phyloP scores from a whole-genome alignment of 805 yeast genomes.

The Sugiyamaella mastotermitis region DNA sequence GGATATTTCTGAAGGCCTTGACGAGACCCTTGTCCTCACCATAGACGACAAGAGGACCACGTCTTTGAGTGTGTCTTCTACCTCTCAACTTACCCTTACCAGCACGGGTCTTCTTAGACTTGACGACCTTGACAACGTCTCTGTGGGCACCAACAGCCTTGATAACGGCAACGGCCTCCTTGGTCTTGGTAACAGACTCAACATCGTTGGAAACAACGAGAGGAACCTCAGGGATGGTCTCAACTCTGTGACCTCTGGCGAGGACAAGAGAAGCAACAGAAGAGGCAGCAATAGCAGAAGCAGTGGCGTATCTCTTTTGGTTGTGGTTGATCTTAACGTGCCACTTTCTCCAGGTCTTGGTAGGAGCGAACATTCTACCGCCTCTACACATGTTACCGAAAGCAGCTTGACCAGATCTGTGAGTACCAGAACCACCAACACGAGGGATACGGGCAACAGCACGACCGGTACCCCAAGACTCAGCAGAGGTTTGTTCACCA shows the following conservation, averaged over 20 bases:
- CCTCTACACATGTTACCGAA: constrained; percentile 99
- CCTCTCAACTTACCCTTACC: constrained; percentile 99
- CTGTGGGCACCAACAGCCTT: constrained; percentile 99
- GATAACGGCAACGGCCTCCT: constrained; percentile 96
- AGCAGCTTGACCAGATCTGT: constrained; percentile 99
- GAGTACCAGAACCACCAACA: constrained; percentile 99
- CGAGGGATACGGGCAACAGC: constrained; percentile 99
- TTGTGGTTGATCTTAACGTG: constrained; percentile 99
- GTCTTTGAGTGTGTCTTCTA: constrained; percentile 99
- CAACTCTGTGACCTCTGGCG: constrained; percentile 99
- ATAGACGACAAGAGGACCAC: constrained; percentile 99
- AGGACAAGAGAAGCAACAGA: constrained; percentile 96
- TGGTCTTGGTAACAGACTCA: constrained; percentile 92
- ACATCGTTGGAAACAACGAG: constrained; percentile 91
- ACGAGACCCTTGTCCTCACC: constrained; percentile 95
- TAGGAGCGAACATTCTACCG: constrained; percentile 99
- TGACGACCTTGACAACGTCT: constrained; percentile 96
- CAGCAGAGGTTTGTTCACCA: constrained; percentile 99
- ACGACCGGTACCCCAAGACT: constrained; percentile 99
- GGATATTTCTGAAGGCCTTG: constrained; percentile 98
- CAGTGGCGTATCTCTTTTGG: constrained; percentile 99
- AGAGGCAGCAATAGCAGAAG: constrained; percentile 99
- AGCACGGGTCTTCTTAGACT: constrained; percentile 98
- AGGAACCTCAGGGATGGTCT: constrained; percentile 97
- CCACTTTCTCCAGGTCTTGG: constrained; percentile 99